These are phyloP conservation scores for Penicillium corylophilum DNA, from an alignment of 2,329 filamentous ascomycete species.

Conservation along the genomic window DNA sequence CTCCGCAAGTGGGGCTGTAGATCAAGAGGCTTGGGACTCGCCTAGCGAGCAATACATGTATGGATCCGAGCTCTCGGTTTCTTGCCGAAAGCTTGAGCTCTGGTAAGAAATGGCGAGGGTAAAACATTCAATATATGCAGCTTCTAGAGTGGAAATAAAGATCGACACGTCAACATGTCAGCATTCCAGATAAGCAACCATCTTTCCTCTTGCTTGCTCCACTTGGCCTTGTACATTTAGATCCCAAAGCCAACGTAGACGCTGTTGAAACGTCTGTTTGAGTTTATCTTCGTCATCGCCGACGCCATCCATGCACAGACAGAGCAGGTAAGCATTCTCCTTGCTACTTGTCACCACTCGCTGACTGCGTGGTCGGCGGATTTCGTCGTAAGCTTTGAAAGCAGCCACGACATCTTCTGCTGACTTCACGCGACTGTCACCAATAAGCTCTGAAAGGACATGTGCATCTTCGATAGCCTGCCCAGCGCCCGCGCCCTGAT, in stretches of 20 bases:
- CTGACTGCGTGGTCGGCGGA: constrained; percentile 51
- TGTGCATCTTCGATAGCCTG: constrained; percentile 41
- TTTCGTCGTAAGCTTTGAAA: constrained; percentile 53
- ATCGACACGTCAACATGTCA: too few relatives aligned
- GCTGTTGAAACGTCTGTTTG: constrained; percentile 19
- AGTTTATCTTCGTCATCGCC: constrained; percentile 28
- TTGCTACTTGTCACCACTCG: constrained; percentile 53
- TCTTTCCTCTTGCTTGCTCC: constrained; percentile 21
- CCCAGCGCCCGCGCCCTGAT: constrained; percentile 41
- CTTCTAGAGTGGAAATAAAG: not conserved
- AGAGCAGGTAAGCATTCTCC: constrained; percentile 39
- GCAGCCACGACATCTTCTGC: constrained; percentile 42
- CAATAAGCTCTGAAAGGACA: constrained; percentile 47
- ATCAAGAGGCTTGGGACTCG: not conserved
- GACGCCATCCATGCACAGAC: constrained; percentile 27
- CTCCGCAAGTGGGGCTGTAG: not conserved
- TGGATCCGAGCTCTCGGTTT: not conserved
- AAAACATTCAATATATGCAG: not conserved
- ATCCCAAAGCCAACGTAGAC: constrained; percentile 37
- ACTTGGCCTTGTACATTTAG: constrained; percentile 30
- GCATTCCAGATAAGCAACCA: constrained; percentile 11
- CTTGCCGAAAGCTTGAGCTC: not conserved
- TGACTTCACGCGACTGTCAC: constrained; percentile 32
- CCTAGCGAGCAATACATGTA: not conserved
- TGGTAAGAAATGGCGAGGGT: not conserved